phyloP scores from a whole-genome alignment of 805 yeast genomes.

The Pichia kluyveri region DNA sequence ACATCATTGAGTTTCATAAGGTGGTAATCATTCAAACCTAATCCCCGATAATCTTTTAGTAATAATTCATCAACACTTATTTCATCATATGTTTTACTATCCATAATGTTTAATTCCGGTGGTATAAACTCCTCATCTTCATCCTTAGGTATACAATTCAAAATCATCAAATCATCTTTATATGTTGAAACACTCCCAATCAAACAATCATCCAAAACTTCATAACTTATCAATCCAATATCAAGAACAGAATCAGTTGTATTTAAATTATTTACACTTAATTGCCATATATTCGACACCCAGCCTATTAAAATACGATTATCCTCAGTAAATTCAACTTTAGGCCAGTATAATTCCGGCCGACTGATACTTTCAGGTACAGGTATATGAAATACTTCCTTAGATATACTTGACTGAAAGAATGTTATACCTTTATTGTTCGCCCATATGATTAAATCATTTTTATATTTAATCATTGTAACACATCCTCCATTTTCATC shows the following conservation, averaged over 20 bases:
- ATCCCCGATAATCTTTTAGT: conserved; percentile 41
- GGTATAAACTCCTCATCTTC: conserved; percentile 23
- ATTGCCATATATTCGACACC: conserved; percentile 72
- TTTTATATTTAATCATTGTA: conserved; percentile 53
- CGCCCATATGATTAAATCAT: conserved; percentile 71
- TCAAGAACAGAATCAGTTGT: not conserved
- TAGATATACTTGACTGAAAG: conserved; percentile 46
- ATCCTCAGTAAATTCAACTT: conserved; percentile 61
- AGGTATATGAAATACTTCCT: conserved; percentile 41
- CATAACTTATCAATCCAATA: not conserved
- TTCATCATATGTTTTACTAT: conserved; percentile 59
- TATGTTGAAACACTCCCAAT: conserved; percentile 76
- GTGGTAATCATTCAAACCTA: conserved; percentile 77
- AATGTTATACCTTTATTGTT: conserved; percentile 72
- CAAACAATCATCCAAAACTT: conserved; percentile 40
- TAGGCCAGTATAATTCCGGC: conserved; percentile 81
- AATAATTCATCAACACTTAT: conserved; percentile 73
- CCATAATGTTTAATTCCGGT: conserved; percentile 71
- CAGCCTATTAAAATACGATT: conserved; percentile 70
- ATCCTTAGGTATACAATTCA: conserved; percentile 38
- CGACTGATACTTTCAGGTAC: conserved; percentile 50
- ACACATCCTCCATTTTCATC: conserved; percentile 62
- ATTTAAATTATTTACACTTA: conserved; percentile 6
- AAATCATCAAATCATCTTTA: conserved; percentile 54
- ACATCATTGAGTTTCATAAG: conserved; percentile 23